Evolutionary conservation across 495 filamentous ascomycete genomes (phyloP), one percentile per base, ranked within the genome.

Genomic region (Hypoxylon trugodes): DNA sequence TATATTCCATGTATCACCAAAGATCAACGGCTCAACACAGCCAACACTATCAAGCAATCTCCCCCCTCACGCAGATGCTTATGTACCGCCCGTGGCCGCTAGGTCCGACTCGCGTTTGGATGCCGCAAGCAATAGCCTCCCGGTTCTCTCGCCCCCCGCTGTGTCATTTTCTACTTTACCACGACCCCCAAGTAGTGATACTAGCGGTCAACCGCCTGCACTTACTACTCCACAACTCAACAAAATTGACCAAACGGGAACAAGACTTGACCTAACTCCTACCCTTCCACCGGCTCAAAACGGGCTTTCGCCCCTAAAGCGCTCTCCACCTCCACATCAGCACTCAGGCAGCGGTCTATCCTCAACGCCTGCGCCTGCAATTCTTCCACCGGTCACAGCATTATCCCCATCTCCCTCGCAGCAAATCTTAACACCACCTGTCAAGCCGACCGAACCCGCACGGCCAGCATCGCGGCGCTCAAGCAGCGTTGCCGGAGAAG

Each of bases 291-390:
- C 89, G 36, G 63, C 79, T 18, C 75, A 79, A 33, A 87, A 85
- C 3, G 90, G 90, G 4, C 74, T 92, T 30, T 93, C 91, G 13
- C 91, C 91, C 3, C 88, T 83, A 35, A 96, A 96, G 70, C 87
- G 92, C 33, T 84, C 83, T 10, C 79, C 82, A 16, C 74, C 79
- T 22, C 63, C 65, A 10, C 66, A 65, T 22, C 71, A 74, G 24
- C 72, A 69, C 55, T 32, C 59, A 52, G 38, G 65, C 55, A 47
- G 61, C 45, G 38, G 57, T 18, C 30, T 66, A 47, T 59, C 48
- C 8, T 65, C 63, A 25, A 74, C 75, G 7, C 72, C 74, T 24
- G 47, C 52, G 52, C 66, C 72, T 16, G 66, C 77, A n/a, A 75
- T 84, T 7, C 65, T 85, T 10, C 82, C 82, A 16, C 85, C 84